Evolutionary conservation across 2,329 filamentous ascomycete genomes (phyloP), one percentile per base, ranked within the genome.

Genomic region (Ceratocystis alfenasii): DNA sequence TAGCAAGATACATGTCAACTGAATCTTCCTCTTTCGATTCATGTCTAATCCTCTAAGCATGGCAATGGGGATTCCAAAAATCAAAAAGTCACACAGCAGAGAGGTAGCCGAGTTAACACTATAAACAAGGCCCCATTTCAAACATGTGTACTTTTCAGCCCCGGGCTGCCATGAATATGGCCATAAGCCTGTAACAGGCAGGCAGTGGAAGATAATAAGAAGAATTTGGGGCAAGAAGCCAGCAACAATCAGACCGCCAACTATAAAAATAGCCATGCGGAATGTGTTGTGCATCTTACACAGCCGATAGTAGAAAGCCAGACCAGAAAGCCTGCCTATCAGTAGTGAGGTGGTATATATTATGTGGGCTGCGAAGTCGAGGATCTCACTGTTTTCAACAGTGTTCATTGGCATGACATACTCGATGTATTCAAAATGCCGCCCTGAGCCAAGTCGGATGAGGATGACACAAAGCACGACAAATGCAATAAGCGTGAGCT

Each of bases 121-220:
- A 68, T 82, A 82, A 0, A 82, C 79, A 2, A 79, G 66, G 0
- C 79, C 80, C 80, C 80, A 82, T 17, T 75, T 72, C 46, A 82
- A 67, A 68, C 80, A 82, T 0, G 70, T 74, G 68, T 79, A 82
- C 2, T 74, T 68, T 1, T 71, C 72, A 8, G 70, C 72, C 8
- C 74, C 74, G 0, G 72, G 70, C 69, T 82, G 78, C 74, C 64
- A 82, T 0, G 71, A 74, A 64, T 82, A 82, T 0, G 80, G 80
- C 80, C 80, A 82, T 1, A 79, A 71, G 0, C 75, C 78, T 0
- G 80, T 82, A 0, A 81, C 78, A 0, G 80, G 80, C 1, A 69
- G 70, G 67, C 80, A 82, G 70, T 82, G 80, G 68, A 82, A 80
- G 66, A 82, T 74, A 61, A 82, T 72, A 1, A 82, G 74, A 30